Evolutionary conservation across 2,329 filamentous ascomycete genomes (phyloP).

Genomic region (Neonectria punicea): DNA sequence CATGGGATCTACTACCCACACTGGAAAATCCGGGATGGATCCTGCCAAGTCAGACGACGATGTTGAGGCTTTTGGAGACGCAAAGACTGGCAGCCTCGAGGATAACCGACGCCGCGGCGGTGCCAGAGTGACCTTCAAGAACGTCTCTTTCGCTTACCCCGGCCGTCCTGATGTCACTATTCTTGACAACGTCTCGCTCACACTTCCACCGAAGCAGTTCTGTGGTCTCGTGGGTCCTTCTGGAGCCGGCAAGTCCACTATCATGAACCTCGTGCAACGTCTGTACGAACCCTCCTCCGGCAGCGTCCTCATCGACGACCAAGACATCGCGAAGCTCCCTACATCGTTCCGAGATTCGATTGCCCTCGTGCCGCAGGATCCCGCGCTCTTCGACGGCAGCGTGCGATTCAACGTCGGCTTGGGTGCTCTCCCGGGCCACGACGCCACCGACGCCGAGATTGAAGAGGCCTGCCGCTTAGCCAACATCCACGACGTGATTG

Average conservation of each 20-base stretch:
- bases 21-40: conserved; percentile 25
- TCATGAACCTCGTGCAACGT: conserved; percentile 64
- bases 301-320: conserved; percentile 54
- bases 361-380: conserved; percentile 67
- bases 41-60: conserved; percentile 44
- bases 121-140: conserved; percentile 63
- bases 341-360: conserved; percentile 61
- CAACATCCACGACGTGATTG: conserved; percentile 77
- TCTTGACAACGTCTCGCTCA: conserved; percentile 65
- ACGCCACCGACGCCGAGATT: conserved; percentile 69
- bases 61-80: conserved; percentile 50
- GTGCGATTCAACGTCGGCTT: conserved; percentile 66
- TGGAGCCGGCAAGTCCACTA: conserved; percentile 74
- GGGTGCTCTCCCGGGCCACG: conserved; percentile 63
- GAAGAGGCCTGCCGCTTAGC: conserved; percentile 73
- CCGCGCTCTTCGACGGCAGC: conserved; percentile 66
- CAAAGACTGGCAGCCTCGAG: conserved; percentile 34
- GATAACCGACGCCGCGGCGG: conserved; percentile 42
- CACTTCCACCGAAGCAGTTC: conserved; percentile 68
- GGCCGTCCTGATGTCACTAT: conserved; percentile 68
- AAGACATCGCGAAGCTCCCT: conserved; percentile 55
- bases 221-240: conserved; percentile 72
- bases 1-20: conserved; percentile 48
- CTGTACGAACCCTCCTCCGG: conserved; percentile 58
- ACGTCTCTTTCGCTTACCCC: conserved; percentile 74